Evolutionary conservation across 768 basidiomycete species (phyloP), one percentile per base, ranked within the genome.

Genomic region (Rhodosporidiobolus odoratus): DNA sequence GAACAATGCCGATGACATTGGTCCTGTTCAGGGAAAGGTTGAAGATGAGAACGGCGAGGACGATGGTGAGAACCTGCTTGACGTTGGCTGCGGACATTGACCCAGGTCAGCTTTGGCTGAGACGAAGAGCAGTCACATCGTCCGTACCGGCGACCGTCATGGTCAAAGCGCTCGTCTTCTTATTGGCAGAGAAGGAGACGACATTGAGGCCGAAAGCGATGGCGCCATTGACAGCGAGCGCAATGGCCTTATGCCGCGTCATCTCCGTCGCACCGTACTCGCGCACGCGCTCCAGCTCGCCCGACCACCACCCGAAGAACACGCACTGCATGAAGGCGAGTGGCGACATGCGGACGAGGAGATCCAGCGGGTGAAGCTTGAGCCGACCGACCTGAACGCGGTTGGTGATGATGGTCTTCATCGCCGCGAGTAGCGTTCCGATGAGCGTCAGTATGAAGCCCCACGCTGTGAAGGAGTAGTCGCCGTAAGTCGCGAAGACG

Each of bases 101-200:
- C 23, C 21, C 23, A 13, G 40, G 17, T 27, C 45, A 37, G 30
- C n/a, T 27, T 19, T 12, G 17, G 30, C 13, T 47, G 6, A 21
- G 25, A 21, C 17, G 23, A 34, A 45, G 40, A 17, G 40, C 32
- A 16, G 43, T 21, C 10, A 38, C 4, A 30, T 3, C 6, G n/a
- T n/a, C n/a, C 86, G 65, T 69, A 90, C 88, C 89, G 69, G 91
- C 90, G 57, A 95, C 92, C 16, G 89, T 91, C 89, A 94, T 95
- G 57, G 88, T 89, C 72, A 95, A 78, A 19, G 92, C 88, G 3
- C 93, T 92, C 0, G 91, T 88, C 78, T 89, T 87, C 80, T 88
- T 88, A 81, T 98, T 99, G n/a, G 96, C 91, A 13, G 90, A 90
- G 77, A 99, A 96, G 78, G 89, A 91, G 66, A 96, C 90, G 4